Evolutionary conservation across 2,329 filamentous ascomycete genomes (phyloP).

Genomic region (Diplodia mutila): DNA sequence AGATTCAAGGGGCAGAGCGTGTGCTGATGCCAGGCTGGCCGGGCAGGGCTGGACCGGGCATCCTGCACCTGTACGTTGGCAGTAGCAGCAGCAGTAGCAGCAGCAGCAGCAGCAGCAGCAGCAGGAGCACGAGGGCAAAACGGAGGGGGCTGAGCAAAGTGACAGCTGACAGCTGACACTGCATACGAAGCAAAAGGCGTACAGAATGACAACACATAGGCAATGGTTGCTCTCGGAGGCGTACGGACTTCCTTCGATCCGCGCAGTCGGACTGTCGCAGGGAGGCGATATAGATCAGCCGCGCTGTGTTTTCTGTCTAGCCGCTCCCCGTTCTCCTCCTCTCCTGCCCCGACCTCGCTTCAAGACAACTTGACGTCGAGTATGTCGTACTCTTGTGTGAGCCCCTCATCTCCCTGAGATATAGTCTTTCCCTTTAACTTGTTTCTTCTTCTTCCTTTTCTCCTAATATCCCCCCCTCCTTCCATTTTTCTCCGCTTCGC

Average conservation of each 20-base stretch:
- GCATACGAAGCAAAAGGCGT: background rate
- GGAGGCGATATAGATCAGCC: background rate
- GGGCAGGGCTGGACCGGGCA: too few species aligned
- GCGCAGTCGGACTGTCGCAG: background rate
- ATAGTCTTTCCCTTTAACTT: too few species aligned
- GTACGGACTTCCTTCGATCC: background rate
- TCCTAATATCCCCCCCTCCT: too few species aligned
- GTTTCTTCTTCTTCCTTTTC: too few species aligned
- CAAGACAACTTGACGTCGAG: too few species aligned
- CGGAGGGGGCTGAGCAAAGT: background rate
- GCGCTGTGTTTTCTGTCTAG: background rate
- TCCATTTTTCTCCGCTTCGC: too few species aligned
- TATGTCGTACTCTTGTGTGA: too few species aligned
- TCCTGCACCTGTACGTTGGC: background rate
- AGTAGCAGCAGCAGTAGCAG: background rate
- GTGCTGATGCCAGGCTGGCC: background rate
- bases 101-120: background rate
- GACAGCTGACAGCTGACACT: background rate
- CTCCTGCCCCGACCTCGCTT: too few species aligned
- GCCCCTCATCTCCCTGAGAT: too few species aligned
- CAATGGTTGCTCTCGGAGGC: background rate
- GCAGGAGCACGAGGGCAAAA: background rate
- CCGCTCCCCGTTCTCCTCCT: too few species aligned
- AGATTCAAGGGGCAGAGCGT: background rate
- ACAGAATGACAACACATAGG: background rate